Evolutionary conservation across 164 flowering plant genomes (phyloP), one percentile per base, ranked within the genome.

Genomic region (Aristolochia contorta): DNA sequence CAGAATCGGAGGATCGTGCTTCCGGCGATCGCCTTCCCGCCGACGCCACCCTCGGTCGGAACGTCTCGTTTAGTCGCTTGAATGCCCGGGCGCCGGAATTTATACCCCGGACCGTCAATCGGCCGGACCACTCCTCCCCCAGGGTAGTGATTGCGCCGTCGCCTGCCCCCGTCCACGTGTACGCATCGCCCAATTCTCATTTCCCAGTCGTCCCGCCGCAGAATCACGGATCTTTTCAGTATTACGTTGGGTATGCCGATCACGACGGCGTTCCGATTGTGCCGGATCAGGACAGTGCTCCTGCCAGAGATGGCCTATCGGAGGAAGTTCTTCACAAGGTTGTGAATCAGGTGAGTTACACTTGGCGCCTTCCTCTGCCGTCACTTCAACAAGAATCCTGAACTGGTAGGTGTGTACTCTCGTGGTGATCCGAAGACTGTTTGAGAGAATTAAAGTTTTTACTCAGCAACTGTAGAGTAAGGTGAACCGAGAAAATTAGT

Each of bases 1-100:
- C 57, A 7, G 54, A 62, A 63, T 59, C 59, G 41, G 56, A 43
- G 16, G 60, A 49, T 45, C 59, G 57, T 15, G 19, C 58, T 1
- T 25, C 59, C 45, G 19, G 41, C 54, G 59, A 25, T n/a, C 53
- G 62, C 37, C 62, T 4, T 47, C 52, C 12, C 6, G 49, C 60
- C 49, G 81, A 80, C 73, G 77, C 78, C 1, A 66, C 77, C 4
- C 73, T 78, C 13, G 72, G 77, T 6, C 70, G 83, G 18, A 80
- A 63, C 72, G 53, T 54, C 0, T 84, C 95, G 3, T 71, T 74
- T 53, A 83, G 86, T 57, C 74, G 80, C 12, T 86, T 87, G 62
- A 90, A 84, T 74, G 97, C 95, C 4, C 69, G 70, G 62, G 92
- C 95, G 12, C 89, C 97, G 0, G 95, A 85, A 75, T 91, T 87